Base-by-base conservation (phyloP, 2,329 filamentous ascomycete species). In the Cladophialophora exuberans region DNA sequence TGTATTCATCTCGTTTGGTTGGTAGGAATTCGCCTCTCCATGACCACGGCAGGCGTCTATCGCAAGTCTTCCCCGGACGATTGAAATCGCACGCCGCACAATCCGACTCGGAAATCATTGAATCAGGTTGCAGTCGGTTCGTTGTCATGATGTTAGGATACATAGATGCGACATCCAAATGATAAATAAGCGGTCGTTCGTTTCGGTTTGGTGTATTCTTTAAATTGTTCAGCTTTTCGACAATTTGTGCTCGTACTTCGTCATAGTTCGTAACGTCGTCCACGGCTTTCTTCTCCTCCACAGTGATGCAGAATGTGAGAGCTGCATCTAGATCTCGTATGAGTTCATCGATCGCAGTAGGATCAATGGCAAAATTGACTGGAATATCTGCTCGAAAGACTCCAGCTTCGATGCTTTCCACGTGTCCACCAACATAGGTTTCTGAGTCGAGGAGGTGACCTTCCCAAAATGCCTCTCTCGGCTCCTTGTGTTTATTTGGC, bases 131-230 rank as follows among this genome's bases (percentile, higher is more conserved):
- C 42, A 99, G 74, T 70, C 94, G 88, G 72, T 99, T 99, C 1
- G 94, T 99, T 1, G 95, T 99, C 95, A 99, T 99, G 71, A 99
- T 99, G 72, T 99, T 99, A 7, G 94, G 94, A 70, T 99, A 99
- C 94, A 99, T 99, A 56, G 94, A 97, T 15, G 94, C 94, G 55
- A 99, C 95, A 69, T 99, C 94, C 75, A 99, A 79, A 79, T 99
- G 94, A 74, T 99, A 99, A 62, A 99, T 99, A 26, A 95, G 82
- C 3, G 94, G 94, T 38, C 85, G 79, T 70, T 99, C 94, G 64
- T 79, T 85, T 60, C 94, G 83, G 65, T 95, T 91, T 0, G 94
- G 93, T 0, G 87, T 94, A 47, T 86, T 80, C 70, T 89, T 95
- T 48, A 99, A 78, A 59, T 85, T 80, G 48, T 81, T 76, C 28